Evolutionary conservation across 2,329 filamentous ascomycete genomes (phyloP).

Genomic region (Ascochyta pisi): DNA sequence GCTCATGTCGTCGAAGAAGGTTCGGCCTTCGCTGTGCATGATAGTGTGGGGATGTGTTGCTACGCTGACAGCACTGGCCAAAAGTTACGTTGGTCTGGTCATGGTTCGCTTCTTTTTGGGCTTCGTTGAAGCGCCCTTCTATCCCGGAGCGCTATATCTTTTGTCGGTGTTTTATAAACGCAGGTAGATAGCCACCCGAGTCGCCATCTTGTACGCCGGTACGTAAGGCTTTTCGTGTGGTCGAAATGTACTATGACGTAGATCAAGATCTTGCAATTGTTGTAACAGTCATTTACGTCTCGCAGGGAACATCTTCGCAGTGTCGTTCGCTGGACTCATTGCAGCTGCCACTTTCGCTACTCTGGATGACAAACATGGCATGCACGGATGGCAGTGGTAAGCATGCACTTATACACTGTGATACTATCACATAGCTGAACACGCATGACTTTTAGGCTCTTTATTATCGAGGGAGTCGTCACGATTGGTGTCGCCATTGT

Average conservation of each 20-base stretch:
- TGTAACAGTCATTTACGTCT: too few relatives aligned
- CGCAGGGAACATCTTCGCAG: slow-evolving; percentile 24
- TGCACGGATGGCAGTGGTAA: slow-evolving; percentile 26
- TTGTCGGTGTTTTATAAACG: slow-evolving; percentile 70
- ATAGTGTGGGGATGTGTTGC: slow-evolving; percentile 44
- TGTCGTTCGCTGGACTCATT: slow-evolving; percentile 24
- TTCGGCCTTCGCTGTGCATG: slow-evolving; percentile 42
- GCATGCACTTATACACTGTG: neutral
- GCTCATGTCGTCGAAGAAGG: slow-evolving; percentile 46
- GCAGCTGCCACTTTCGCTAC: slow-evolving; percentile 26
- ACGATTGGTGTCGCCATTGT: slow-evolving; percentile 39
- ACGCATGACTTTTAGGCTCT: slow-evolving; percentile 11
- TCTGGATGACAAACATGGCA: slow-evolving; percentile 25
- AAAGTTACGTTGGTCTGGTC: slow-evolving; percentile 41
- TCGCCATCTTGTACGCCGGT: slow-evolving; percentile 19
- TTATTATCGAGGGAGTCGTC: slow-evolving; percentile 35
- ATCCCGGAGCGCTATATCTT: slow-evolving; percentile 67
- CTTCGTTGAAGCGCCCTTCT: slow-evolving; percentile 53
- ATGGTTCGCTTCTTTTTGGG: slow-evolving; percentile 39
- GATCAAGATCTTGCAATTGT: too few relatives aligned
- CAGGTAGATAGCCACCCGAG: slow-evolving; percentile 47
- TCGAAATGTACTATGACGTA: too few relatives aligned
- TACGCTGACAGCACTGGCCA: slow-evolving; percentile 33
- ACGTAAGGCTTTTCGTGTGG: too few relatives aligned
- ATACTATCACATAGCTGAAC: too few relatives aligned